Conservation (phyloP, 352 stramenopile genomes). For the Pythium biforme region DNA sequence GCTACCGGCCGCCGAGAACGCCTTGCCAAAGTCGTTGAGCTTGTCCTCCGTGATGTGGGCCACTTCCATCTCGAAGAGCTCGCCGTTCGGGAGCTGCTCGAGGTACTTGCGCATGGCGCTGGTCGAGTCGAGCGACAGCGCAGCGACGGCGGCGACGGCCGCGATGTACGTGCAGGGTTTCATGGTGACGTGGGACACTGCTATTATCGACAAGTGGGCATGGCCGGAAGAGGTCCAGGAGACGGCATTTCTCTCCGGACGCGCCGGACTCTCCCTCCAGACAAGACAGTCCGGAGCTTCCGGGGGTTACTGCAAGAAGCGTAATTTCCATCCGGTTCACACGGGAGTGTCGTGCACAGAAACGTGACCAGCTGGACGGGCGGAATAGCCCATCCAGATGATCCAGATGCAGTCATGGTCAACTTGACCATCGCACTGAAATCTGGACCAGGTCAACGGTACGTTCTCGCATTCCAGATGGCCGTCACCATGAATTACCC, state of each 20-base stretch:
- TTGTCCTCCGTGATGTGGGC: slow-evolving; percentile 32
- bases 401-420: neutral
- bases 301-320: no score
- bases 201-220: slow-evolving; percentile 3
- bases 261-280: no score
- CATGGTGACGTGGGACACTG: no score
- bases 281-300: no score
- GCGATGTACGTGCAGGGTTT: slow-evolving; percentile 80
- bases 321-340: neutral
- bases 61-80: slow-evolving; percentile 31
- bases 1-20: slow-evolving; percentile 30
- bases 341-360: neutral
- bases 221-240: slow-evolving; percentile 15
- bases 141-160: slow-evolving; percentile 72
- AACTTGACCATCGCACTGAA: neutral
- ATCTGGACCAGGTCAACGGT: neutral
- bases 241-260: no score
- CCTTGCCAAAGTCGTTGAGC: slow-evolving; percentile 38
- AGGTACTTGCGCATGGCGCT: slow-evolving; percentile 35
- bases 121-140: slow-evolving; percentile 67
- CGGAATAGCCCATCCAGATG: neutral
- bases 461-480: neutral
- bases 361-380: neutral
- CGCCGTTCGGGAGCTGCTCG: slow-evolving; percentile 42
- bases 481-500: no score